phyloP scores from a whole-genome alignment of 805 yeast genomes.

The Ogataea naganishii region DNA sequence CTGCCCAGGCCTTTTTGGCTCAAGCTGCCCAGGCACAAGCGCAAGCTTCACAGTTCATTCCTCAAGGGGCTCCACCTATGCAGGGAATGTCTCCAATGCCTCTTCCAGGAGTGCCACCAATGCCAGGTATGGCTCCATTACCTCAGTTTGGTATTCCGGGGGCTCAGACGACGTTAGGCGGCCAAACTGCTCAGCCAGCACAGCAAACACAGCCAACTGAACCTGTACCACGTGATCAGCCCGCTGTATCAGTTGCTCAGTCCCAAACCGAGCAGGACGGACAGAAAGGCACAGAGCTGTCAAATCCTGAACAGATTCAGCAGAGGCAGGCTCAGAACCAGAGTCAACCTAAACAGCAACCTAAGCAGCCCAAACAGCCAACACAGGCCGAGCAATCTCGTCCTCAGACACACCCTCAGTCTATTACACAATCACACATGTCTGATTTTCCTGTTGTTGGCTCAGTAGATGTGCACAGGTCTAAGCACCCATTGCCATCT shows the following conservation, averaged over 20 bases:
- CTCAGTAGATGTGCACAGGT: slow-evolving; percentile 25
- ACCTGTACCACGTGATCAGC: no score
- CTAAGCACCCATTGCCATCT: slow-evolving; percentile 5
- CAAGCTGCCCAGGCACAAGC: slow-evolving; percentile 6
- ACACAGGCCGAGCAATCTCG: slow-evolving; percentile 6
- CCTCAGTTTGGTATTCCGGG: slow-evolving; percentile 11
- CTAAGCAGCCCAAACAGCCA: slow-evolving; percentile 2
- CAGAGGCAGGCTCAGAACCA: slow-evolving; percentile 4
- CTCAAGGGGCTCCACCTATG: slow-evolving; percentile 16
- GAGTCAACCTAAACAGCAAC: slow-evolving; percentile 3
- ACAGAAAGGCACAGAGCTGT: no score
- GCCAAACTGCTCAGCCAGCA: slow-evolving; percentile 1
- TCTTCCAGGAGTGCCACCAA: slow-evolving; percentile 15
- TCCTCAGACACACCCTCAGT: slow-evolving; percentile 8
- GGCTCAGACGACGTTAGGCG: no score
- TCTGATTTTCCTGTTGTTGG: slow-evolving; percentile 53
- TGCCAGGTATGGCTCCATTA: slow-evolving; percentile 11
- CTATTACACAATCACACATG: slow-evolving; percentile 18
- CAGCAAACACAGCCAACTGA: no score
- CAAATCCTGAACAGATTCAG: slow-evolving; percentile 5
- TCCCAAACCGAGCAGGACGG: no score
- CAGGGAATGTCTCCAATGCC: slow-evolving; percentile 3
- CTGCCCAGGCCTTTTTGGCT: slow-evolving; percentile 21
- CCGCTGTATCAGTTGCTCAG: no score
- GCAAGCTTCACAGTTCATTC: slow-evolving; percentile 8